Evolutionary conservation across 2,329 filamentous ascomycete genomes (phyloP), one percentile per base, ranked within the genome.

Genomic region (Harringtonia lauricola): DNA sequence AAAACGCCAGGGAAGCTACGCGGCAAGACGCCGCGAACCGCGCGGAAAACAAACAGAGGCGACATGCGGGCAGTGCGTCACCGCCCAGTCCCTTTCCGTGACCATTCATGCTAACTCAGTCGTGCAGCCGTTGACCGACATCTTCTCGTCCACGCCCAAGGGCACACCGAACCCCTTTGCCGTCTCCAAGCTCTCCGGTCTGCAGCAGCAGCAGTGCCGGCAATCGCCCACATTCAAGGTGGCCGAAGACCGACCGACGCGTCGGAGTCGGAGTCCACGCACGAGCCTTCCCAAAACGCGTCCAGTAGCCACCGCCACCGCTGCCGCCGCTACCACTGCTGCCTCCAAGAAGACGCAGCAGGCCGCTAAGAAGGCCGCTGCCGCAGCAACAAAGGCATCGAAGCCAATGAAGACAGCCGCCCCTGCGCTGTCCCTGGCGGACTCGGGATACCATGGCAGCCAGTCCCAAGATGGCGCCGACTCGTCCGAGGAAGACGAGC

Each of bases 1-100:
- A 98, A 96, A 59, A 92, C 86, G 31, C 86, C 86, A 4, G 85
- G 85, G 45, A 90, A 87, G 59, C 64, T 92, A 59, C 80, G 85
- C 51, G 85, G 82, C 44, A 89, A 87, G 66, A 90, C 85, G 24
- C 85, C 86, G 35, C 74, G 82, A 48, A 87, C 84, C 17, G 68
- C 67, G 29, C 75, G 79, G 44, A 88, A 83, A 58, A 64, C 63
- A 39, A 71, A 73, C 54, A 64, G 66, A 10, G 60, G 64, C 22
- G 79, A 83, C 58, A 61, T 69, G 28, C 75, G 84, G 54, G 74
- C 79, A 49, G 83, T 86, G 68, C 63, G 78, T 65, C 8, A 12
- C 52, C 49, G 42, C 45, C n/a, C n/a, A n/a, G n/a, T n/a, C n/a
- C n/a, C n/a, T n/a, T n/a, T n/a, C n/a, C n/a, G n/a, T n/a, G n/a